Percentiles rank a stretch among this genome's conserved stretches.
phyloP scores from a whole-genome alignment of 352 stramenopile genomes.

The Globisporangium orthogonon region DNA sequence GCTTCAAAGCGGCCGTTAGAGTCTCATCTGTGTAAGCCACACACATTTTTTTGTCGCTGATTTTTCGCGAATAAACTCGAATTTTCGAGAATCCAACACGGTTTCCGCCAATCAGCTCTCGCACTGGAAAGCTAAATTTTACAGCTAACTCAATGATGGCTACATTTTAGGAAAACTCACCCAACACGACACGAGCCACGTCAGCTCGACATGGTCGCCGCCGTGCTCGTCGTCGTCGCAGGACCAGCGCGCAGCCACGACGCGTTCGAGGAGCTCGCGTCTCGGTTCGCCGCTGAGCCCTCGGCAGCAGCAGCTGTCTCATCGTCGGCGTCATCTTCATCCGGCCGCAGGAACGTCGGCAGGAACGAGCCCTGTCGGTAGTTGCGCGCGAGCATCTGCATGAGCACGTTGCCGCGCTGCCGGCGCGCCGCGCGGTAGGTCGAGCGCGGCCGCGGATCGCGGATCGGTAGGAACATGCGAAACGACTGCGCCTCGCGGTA shows the following conservation, averaged over 20 bases:
- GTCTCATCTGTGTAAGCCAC: not conserved
- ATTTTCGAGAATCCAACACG: not conserved
- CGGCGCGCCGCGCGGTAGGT: conserved; percentile 32
- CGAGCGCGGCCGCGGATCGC: conserved; percentile 28
- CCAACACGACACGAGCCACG: too few species aligned
- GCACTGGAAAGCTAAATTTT: not conserved
- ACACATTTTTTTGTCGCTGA: not conserved
- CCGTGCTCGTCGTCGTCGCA: not conserved
- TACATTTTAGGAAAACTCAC: too few species aligned
- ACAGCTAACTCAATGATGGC: not conserved
- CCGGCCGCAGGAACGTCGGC: conserved; percentile 5
- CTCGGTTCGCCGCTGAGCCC: too few species aligned
- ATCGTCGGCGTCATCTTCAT: not conserved
- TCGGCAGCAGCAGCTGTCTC: not conserved
- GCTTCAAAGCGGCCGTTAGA: not conserved
- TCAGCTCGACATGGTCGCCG: too few species aligned
- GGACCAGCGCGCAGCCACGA: not conserved
- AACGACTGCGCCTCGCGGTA: conserved; percentile 48
- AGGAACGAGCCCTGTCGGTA: conserved; percentile 9
- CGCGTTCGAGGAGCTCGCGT: not conserved
- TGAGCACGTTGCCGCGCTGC: conserved; percentile 41
- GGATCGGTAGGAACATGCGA: conserved; percentile 55
- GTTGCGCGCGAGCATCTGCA: conserved; percentile 43
- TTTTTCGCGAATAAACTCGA: not conserved
- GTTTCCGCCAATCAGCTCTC: not conserved